Evolutionary conservation across 163 green algal species (phyloP), one percentile per base, ranked within the genome.

Genomic region (Smithsoniella earleae): DNA sequence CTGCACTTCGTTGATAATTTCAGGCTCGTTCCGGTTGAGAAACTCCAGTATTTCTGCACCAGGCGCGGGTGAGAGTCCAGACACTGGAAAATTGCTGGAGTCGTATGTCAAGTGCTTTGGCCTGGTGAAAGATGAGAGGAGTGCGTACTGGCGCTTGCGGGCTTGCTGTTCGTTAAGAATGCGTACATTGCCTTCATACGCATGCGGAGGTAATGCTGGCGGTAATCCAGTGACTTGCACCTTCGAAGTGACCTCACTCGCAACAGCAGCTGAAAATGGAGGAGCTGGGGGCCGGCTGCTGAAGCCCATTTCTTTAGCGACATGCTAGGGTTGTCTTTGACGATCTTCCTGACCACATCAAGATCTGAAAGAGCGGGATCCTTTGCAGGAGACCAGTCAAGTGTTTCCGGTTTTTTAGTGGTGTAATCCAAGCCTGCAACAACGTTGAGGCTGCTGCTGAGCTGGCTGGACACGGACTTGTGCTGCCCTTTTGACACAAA

Each of bases 151-250:
- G 34, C 27, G 20, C 58, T 36, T 5, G 58, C 31, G 5, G 20
- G 27, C 58, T 69, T 69, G n/a, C 25, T 33, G 10, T 18, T 43
- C n/a, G n/a, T 36, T 10, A 69, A 43, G n/a, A 69, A 34, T 33
- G 58, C 58, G 25, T 69, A 69, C 58, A 69, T 69, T 38, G n/a
- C 58, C 25, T 69, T 69, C 58, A 69, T 69, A 18, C 58, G 58
- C 58, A 69, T 69, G 58, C 58, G 58, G 27, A 69, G 2, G 5
- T 45, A 30, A 34, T 45, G 43, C 25, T 38, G 58, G 18, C 58
- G 6, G 58, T 38, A 69, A n/a, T 30, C 25, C 5, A 40, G 8
- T 5, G 31, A 30, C 58, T 69, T 30, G 25, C 58, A 69, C 6
- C 25, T 30, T 8, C 58, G 58, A 40, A 43, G 5, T 13, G 58